Percentiles rank a stretch among this genome's conserved stretches.
These are phyloP conservation scores for Cadophora sp. DNA, from an alignment of 2,329 filamentous ascomycete genomes.

Conservation along the genomic window DNA sequence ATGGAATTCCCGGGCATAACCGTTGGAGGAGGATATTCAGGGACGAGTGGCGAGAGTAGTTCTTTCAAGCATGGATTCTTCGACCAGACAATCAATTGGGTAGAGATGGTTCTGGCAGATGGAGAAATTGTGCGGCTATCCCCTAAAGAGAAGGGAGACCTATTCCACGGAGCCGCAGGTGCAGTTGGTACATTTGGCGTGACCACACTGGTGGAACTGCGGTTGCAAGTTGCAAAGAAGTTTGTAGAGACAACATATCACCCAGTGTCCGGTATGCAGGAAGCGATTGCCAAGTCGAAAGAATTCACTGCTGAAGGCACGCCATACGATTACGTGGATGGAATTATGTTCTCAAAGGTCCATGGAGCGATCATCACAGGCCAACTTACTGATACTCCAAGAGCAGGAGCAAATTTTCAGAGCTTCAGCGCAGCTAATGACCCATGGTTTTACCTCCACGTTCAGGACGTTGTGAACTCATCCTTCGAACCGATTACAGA, in stretches of 20 bases:
- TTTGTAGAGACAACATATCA: conserved; percentile 64
- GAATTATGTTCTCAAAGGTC: conserved; percentile 57
- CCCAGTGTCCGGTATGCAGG: conserved; percentile 50
- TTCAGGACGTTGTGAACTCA: conserved; percentile 47
- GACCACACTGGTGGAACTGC: conserved; percentile 64
- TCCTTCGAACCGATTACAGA: conserved; percentile 43
- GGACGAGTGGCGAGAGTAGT: conserved; percentile 71
- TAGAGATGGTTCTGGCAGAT: conserved; percentile 68
- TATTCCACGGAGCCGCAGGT: conserved; percentile 65
- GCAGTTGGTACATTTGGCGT: conserved; percentile 67
- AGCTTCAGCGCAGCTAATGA: conserved; percentile 61
- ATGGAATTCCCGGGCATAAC: conserved; percentile 78
- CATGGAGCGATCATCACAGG: conserved; percentile 62
- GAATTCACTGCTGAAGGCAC: conserved; percentile 40
- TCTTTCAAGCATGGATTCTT: conserved; percentile 73
- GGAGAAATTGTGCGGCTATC: conserved; percentile 60
- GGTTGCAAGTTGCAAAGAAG: conserved; percentile 58
- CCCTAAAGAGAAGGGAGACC: conserved; percentile 54
- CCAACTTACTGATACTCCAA: conserved; percentile 51
- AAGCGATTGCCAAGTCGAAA: conserved; percentile 53
- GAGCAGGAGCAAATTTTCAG: conserved; percentile 39
- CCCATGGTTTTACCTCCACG: conserved; percentile 72
- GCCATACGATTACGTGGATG: conserved; percentile 66
- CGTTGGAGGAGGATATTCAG: conserved; percentile 69
- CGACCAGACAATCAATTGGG: conserved; percentile 64